These are phyloP conservation scores for Terana coerulea DNA, from an alignment of 768 basidiomycete species.

Conservation along the genomic window DNA sequence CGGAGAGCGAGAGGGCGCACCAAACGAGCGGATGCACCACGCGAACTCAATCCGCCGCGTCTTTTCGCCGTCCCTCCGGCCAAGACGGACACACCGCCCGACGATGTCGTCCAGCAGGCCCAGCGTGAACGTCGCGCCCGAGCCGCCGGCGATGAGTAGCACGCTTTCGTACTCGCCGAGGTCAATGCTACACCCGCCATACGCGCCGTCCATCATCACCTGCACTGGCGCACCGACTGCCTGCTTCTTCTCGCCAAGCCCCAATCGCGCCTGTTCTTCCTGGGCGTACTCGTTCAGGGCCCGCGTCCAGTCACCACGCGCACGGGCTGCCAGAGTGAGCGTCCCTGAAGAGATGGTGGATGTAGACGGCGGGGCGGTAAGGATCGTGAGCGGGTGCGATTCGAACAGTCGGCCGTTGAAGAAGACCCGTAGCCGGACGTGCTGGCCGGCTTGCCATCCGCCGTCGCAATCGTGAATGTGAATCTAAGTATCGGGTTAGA, in stretches of 20 bases:
- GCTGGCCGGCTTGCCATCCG: slow-evolving; percentile 60
- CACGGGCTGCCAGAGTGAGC: slow-evolving; percentile 63
- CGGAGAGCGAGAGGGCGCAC: slow-evolving; percentile 34
- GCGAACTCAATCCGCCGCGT: slow-evolving; percentile 70
- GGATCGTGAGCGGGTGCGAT: slow-evolving; percentile 76
- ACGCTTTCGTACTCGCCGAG: slow-evolving; percentile 67
- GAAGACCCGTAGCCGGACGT: slow-evolving; percentile 45
- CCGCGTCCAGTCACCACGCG: slow-evolving; percentile 69
- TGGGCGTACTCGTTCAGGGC: slow-evolving; percentile 55
- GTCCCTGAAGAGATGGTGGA: slow-evolving; percentile 43
- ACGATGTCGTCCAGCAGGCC: slow-evolving; percentile 82
- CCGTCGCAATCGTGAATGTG: slow-evolving; percentile 49
- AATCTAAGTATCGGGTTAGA: slow-evolving; percentile 34
- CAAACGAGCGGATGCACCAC: slow-evolving; percentile 77
- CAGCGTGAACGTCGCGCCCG: slow-evolving; percentile 79
- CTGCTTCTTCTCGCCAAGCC: slow-evolving; percentile 28
- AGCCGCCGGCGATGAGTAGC: slow-evolving; percentile 77
- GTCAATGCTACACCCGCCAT: slow-evolving; percentile 76
- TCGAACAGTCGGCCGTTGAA: slow-evolving; percentile 64
- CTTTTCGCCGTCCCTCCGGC: slow-evolving; percentile 43
- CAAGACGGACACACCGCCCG: slow-evolving; percentile 50
- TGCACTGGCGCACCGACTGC: slow-evolving; percentile 39
- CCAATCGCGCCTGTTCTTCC: slow-evolving; percentile 32
- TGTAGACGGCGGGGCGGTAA: slow-evolving; percentile 55
- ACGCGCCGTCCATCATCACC: slow-evolving; percentile 85